Percentiles rank a stretch among this genome's conserved stretches.
These are phyloP conservation scores for Craterostigma plantagineum DNA, from an alignment of 257 asterid genomes.

Conservation along the genomic window DNA sequence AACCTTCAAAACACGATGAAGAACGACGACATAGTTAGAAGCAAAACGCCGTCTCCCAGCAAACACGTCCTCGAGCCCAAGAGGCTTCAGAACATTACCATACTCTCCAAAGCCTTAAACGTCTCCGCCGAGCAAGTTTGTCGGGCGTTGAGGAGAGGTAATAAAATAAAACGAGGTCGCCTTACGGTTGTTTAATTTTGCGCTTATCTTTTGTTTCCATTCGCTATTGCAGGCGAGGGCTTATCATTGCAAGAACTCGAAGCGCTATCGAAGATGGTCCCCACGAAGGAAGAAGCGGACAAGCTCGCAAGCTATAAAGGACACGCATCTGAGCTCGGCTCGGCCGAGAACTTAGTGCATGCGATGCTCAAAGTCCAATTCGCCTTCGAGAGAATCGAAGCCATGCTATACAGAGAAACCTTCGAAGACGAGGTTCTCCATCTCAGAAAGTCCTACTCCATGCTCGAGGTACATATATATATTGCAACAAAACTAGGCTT, in stretches of 20 bases:
- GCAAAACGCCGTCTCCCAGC: slow-evolving; percentile 77
- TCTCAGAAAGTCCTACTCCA: slow-evolving; percentile 72
- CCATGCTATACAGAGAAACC: slow-evolving; percentile 79
- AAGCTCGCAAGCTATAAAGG: slow-evolving; percentile 64
- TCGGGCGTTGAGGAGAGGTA: slow-evolving; percentile 61
- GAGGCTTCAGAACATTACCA: slow-evolving; percentile 81
- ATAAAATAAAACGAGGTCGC: background rate
- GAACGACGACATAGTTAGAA: slow-evolving; percentile 36
- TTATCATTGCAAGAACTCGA: slow-evolving; percentile 73
- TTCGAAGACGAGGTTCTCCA: slow-evolving; percentile 74
- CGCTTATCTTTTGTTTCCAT: background rate
- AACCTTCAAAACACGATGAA: slow-evolving; percentile 45
- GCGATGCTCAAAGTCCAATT: slow-evolving; percentile 63
- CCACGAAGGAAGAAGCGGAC: slow-evolving; percentile 69
- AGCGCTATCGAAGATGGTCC: slow-evolving; percentile 78
- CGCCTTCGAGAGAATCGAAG: slow-evolving; percentile 64
- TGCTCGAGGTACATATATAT: slow-evolving; percentile 64
- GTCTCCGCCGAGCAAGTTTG: slow-evolving; percentile 65
- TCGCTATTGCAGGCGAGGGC: slow-evolving; percentile 72
- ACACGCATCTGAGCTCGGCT: slow-evolving; percentile 44
- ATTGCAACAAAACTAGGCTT: too few relatives aligned
- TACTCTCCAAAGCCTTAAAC: slow-evolving; percentile 75
- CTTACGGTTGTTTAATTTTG: too few relatives aligned
- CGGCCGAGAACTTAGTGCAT: slow-evolving; percentile 73
- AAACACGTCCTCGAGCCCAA: slow-evolving; percentile 92